Evolutionary conservation across 805 yeast species (phyloP).

Genomic region (Wickerhamomyces chambardii): DNA sequence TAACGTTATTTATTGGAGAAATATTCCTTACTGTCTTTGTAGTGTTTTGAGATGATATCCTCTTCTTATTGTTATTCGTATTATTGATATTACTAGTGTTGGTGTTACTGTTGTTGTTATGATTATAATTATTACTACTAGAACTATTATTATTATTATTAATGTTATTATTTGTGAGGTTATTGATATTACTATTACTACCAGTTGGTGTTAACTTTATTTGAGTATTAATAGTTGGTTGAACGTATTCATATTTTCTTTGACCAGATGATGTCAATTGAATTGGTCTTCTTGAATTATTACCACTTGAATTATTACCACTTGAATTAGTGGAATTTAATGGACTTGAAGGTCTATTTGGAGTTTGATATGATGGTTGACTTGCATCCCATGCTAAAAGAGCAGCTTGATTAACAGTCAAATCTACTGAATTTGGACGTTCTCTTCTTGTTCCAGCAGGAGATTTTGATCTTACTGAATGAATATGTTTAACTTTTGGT

Average conservation of each 20-base stretch:
- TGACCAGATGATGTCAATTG: background rate
- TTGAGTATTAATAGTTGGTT: slow-evolving; percentile 17
- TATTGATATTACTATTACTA: too few relatives aligned
- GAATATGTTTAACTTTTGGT: background rate
- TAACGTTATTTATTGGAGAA: too few relatives aligned
- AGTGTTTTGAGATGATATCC: background rate
- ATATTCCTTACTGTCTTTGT: too few relatives aligned
- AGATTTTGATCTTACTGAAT: slow-evolving; percentile 11
- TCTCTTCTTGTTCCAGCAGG: slow-evolving; percentile 7
- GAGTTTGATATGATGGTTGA: background rate
- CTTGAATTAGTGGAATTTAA: too few relatives aligned
- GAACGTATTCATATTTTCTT: slow-evolving; percentile 15
- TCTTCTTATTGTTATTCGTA: background rate
- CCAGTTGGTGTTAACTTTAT: slow-evolving; percentile 13
- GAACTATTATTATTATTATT: too few relatives aligned
- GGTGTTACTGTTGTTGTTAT: too few relatives aligned
- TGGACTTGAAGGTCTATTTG: slow-evolving; percentile 1
- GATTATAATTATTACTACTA: too few relatives aligned
- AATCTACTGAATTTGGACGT: slow-evolving; percentile 17
- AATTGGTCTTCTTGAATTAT: too few relatives aligned
- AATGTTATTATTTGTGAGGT: background rate
- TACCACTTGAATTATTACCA: too few relatives aligned
- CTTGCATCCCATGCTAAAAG: slow-evolving; percentile 16
- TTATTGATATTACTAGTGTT: background rate
- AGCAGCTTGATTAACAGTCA: slow-evolving; percentile 11